Conservation (phyloP, 169 alveolate genomes). For the Pseudocohnilembus persalinus region DNA sequence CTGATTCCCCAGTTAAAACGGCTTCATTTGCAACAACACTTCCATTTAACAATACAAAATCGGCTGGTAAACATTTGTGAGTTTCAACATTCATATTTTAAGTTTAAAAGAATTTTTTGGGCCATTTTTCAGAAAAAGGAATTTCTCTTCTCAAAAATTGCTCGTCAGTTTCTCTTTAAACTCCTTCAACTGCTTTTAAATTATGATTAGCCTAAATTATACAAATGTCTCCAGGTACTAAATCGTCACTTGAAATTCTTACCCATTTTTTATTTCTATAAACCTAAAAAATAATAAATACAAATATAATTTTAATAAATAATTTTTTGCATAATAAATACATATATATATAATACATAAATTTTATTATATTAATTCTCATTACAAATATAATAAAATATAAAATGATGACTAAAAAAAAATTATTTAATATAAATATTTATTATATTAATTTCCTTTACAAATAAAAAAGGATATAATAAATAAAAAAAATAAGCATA, state of each 20-base stretch:
- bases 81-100: constrained; percentile 54
- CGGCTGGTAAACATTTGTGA: constrained; percentile 62
- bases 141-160: constrained; percentile 24
- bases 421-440: no score
- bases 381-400: no score
- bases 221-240: constrained; percentile 95
- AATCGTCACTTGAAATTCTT: constrained; percentile 79
- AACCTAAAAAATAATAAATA: no score
- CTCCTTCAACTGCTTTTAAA: constrained; percentile 33
- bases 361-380: no score
- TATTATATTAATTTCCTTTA: constrained; percentile 67
- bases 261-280: constrained; percentile 90
- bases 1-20: constrained; percentile 90
- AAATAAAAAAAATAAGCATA: constrained; percentile 30
- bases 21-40: constrained; percentile 88
- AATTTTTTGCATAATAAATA: constrained; percentile 90
- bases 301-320: constrained; percentile 38
- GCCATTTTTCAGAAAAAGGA: constrained; percentile 45
- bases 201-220: constrained; percentile 30
- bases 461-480: constrained; percentile 53
- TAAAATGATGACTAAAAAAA: no score
- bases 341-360: constrained; percentile 68
- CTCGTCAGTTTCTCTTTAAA: constrained; percentile 28
- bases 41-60: constrained; percentile 75
- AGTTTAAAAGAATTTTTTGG: constrained; percentile 30